Percentiles rank a stretch among this genome's conserved stretches.
phyloP scores from a whole-genome alignment of 768 basidiomycete species.

The Suillus occidentalis region DNA sequence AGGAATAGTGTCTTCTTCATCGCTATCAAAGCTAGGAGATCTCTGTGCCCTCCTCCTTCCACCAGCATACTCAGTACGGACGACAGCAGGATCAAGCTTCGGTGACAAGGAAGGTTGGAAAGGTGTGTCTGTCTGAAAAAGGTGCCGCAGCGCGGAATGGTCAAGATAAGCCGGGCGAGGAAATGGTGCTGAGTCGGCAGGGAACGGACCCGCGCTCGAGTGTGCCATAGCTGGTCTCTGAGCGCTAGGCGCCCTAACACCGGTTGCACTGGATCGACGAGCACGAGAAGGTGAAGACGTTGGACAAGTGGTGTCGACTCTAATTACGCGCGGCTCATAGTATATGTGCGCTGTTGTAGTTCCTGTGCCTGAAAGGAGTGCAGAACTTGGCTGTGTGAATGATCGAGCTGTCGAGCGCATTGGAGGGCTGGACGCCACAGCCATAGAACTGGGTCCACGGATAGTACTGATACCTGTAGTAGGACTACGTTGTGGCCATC shows the following conservation, averaged over 20 bases:
- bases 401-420: slow-evolving; percentile 45
- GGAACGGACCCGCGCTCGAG: slow-evolving; percentile 23
- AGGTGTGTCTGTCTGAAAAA: slow-evolving; percentile 55
- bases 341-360: slow-evolving; percentile 31
- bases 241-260: slow-evolving; percentile 23
- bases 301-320: slow-evolving; percentile 49
- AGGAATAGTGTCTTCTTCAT: slow-evolving; percentile 63
- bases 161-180: slow-evolving; percentile 75
- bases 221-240: slow-evolving; percentile 30
- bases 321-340: slow-evolving; percentile 71
- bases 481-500: slow-evolving; percentile 27
- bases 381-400: slow-evolving; percentile 35
- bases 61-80: slow-evolving; percentile 20
- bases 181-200: slow-evolving; percentile 42
- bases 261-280: slow-evolving; percentile 46
- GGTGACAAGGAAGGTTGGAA: slow-evolving; percentile 39
- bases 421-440: slow-evolving; percentile 34
- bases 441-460: slow-evolving; percentile 32
- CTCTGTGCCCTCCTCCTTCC: slow-evolving; percentile 26
- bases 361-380: slow-evolving; percentile 31
- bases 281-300: slow-evolving; percentile 46
- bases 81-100: slow-evolving; percentile 32
- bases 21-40: slow-evolving; percentile 56
- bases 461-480: slow-evolving; percentile 36
- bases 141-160: slow-evolving; percentile 68